Percentiles rank a stretch among this genome's conserved stretches.
These are phyloP conservation scores for Pleurotus citrinopileatus DNA, from an alignment of 768 basidiomycete species.

Conservation along the genomic window DNA sequence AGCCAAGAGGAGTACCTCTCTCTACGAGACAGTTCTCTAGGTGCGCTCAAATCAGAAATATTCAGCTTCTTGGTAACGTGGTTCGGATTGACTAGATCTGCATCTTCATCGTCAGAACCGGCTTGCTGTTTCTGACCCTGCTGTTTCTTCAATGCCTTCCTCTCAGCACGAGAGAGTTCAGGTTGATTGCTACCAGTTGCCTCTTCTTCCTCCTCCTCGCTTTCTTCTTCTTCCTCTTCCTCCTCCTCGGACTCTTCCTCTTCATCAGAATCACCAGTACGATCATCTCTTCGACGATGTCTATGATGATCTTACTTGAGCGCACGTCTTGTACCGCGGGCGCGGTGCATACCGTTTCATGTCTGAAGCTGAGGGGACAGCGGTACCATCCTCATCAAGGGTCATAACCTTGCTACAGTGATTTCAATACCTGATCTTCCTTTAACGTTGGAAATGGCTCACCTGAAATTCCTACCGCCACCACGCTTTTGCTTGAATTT, in stretches of 20 bases:
- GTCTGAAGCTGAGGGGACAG: conserved; percentile 43
- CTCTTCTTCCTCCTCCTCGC: conserved; percentile 39
- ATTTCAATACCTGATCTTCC: not conserved
- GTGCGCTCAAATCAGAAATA: conserved; percentile 68
- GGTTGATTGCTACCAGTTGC: conserved; percentile 33
- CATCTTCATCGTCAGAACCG: conserved; percentile 53
- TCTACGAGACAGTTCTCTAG: conserved; percentile 58
- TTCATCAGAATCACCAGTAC: conserved; percentile 37
- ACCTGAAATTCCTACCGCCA: conserved; percentile 86
- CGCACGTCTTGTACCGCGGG: conserved; percentile 7
- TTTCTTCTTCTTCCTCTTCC: conserved; percentile 44
- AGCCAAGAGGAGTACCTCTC: conserved; percentile 47
- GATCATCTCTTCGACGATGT: conserved; percentile 28
- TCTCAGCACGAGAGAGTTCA: conserved; percentile 69
- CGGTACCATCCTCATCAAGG: conserved; percentile 56
- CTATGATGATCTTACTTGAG: conserved; percentile 13
- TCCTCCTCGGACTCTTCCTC: conserved; percentile 39
- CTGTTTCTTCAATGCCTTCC: conserved; percentile 83
- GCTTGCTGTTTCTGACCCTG: conserved; percentile 47
- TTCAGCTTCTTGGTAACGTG: conserved; percentile 71
- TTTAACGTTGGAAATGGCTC: conserved; percentile 11
- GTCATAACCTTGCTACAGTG: conserved; percentile 52
- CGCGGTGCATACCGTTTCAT: conserved; percentile 37
- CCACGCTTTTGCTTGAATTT: conserved; percentile 88
- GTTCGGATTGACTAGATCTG: conserved; percentile 77